Base-by-base conservation (phyloP, 257 asterid species). In the Solanum peruvianum region DNA sequence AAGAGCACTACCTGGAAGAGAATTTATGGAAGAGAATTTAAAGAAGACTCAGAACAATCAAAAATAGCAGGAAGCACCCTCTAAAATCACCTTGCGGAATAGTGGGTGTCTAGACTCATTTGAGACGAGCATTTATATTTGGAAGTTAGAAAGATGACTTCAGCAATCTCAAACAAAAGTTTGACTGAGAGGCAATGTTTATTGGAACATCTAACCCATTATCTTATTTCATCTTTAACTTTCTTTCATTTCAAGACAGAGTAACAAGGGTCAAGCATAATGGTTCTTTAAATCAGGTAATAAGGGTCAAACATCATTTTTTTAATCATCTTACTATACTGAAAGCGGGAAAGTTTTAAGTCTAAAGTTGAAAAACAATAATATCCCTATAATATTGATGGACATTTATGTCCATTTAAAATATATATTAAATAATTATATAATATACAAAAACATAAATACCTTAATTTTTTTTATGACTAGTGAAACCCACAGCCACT, bases 1-100 rank as follows among this genome's bases (percentile, higher is more conserved):
- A 96, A 90, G 88, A 97, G 98, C 87, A 96, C 99, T 35, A 97
- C 99, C 99, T 97, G 92, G 45, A 58, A 82, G 41, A 86, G 42
- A 45, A 27, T 52, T 81, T 81, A 80, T 97, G 92, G 45, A 56
- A 82, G 41, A 86, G 44, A 45, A 27, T 52, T 81, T 49, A 81
- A 49, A 49, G 85, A 81, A 45, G 42, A 45, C 84, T 42, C 71
- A 16, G 69, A 81, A 81, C 44, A 81, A 49, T 7, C 8, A 81
- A 81, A 81, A 76, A 81, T 20, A 11, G 18, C 69, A 81, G 85
- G 69, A 49, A 81, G 29, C 12, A 20, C 85, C 85, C 9, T 47
- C 31, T 81, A 27, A 73, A 49, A 49, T 49, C 69, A 31, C 45
- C 85, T 29, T 29, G 31, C 72, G 14, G 16, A 11, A 25, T 20